Evolutionary conservation across 2,329 filamentous ascomycete genomes (phyloP), one percentile per base, ranked within the genome.

Genomic region (Chalaropsis ovoidea): DNA sequence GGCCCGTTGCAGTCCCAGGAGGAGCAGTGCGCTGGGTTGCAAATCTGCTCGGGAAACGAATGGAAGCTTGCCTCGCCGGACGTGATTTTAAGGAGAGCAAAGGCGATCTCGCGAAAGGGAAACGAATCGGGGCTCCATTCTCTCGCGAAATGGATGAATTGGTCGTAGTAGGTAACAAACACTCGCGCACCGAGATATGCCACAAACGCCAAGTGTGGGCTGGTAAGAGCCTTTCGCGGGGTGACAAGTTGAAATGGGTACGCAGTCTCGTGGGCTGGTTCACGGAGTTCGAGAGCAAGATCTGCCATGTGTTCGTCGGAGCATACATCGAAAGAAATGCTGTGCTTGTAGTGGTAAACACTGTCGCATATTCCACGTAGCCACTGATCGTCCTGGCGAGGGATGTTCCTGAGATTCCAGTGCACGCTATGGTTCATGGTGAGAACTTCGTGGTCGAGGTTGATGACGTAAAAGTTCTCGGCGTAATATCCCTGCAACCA

Each of bases 401-500:
- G 69, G 42, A 70, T 69, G 39, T 68, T 68, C 4, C 10, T 24
- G 31, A 70, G 67, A 56, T 68, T 68, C 66, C 66, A 70, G 61
- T 70, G 69, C 35, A 69, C 64, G 64, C 65, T 42, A 41, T 61
- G 17, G 45, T 70, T 65, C 60, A 70, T 68, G 6, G 68, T 70
- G 19, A 70, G 66, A 61, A 70, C 62, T 45, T 70, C 69, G 15
- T 31, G 39, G 65, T 70, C 69, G 24, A 70, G 64, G 35, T 70
- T 65, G 4, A 19, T 47, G 8, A 19, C 11, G 45, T 47, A 47
- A 3, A 2, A 7, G n/a, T 10, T 47, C 11, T 47, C 43, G 3
- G 43, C 43, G 19, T 17, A 47, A 19, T 19, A 47, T 19, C 1
- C n/a, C 7, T 19, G 17, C 7, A 47, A n/a, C 17, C 17, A 47